These are phyloP conservation scores for Didymella lethalis DNA, from an alignment of 2,329 filamentous ascomycete species.

Conservation along the genomic window DNA sequence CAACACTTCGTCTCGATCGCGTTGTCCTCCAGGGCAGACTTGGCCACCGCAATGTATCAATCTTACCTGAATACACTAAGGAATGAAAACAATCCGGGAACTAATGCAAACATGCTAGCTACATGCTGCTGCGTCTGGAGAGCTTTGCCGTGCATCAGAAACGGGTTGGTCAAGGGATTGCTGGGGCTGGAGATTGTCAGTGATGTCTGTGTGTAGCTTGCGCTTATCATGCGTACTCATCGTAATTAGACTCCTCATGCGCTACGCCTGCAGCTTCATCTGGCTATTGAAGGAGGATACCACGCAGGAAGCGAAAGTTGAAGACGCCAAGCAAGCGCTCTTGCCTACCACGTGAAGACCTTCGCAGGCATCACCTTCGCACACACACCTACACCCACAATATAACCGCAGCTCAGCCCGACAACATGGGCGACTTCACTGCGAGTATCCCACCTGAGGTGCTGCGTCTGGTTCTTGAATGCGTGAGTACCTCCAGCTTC, in stretches of 20 bases:
- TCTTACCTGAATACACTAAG: too few species aligned
- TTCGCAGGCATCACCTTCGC: not conserved
- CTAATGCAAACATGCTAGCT: not conserved
- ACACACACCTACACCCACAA: not conserved
- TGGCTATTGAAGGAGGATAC: too few species aligned
- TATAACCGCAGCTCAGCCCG: not conserved
- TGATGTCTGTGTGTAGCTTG: not conserved
- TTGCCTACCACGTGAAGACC: not conserved
- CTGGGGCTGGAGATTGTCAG: not conserved
- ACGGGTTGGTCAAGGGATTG: not conserved
- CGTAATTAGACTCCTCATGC: too few species aligned
- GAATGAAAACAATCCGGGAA: too few species aligned
- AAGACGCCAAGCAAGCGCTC: not conserved
- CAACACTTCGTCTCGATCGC: not conserved
- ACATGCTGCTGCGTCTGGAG: not conserved
- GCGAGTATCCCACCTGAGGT: not conserved
- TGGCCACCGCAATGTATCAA: too few species aligned
- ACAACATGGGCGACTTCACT: not conserved
- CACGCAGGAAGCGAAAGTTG: not conserved
- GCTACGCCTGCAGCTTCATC: too few species aligned
- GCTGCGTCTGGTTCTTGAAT: not conserved
- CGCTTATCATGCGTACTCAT: not conserved
- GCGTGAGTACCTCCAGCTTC: not conserved
- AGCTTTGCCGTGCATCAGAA: not conserved
- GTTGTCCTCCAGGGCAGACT: not conserved